Evolutionary conservation across 108 stramenopile species (phyloP).

Genomic region (Aurantiochytrium sp.): DNA sequence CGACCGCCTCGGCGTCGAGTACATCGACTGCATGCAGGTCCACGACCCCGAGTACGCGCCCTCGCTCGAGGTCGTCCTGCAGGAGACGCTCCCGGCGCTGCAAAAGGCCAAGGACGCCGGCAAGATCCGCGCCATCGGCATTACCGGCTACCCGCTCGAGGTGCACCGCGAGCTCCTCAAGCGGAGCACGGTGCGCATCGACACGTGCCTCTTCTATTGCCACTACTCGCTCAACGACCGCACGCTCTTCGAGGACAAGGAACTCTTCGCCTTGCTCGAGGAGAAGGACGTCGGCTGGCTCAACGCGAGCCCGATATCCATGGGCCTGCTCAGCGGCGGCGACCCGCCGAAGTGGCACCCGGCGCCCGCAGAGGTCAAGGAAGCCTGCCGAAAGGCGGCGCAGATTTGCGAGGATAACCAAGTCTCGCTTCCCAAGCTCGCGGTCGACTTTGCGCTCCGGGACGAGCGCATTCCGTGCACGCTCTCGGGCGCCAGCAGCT

Average conservation of each 20-base stretch:
- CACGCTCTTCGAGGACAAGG: conserved; percentile 26
- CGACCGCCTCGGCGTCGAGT: conserved; percentile 64
- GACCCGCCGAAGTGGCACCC: conserved; percentile 74
- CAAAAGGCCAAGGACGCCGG: conserved; percentile 59
- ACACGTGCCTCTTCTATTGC: conserved; percentile 75
- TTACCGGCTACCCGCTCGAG: conserved; percentile 82
- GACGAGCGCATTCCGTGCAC: neutral
- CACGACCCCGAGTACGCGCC: conserved; percentile 85
- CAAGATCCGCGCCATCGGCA: conserved; percentile 68
- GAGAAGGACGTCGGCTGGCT: conserved; percentile 52
- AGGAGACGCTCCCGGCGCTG: conserved; percentile 72
- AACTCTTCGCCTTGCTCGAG: conserved; percentile 59
- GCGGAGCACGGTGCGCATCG: conserved; percentile 56
- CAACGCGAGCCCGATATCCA: conserved; percentile 76
- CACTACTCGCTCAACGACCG: conserved; percentile 76
- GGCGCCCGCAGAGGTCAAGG: conserved; percentile 58
- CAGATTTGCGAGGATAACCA: conserved; percentile 45
- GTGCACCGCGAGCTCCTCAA: conserved; percentile 72
- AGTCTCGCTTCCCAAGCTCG: conserved; percentile 50
- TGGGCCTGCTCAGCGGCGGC: conserved; percentile 71
- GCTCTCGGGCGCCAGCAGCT: neutral
- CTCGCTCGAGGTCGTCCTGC: conserved; percentile 57
- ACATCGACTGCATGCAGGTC: conserved; percentile 79
- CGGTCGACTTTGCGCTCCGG: neutral
- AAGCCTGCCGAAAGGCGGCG: conserved; percentile 63